Conservation (phyloP, 345 rosid genomes). For the Nasturtium officinale region DNA sequence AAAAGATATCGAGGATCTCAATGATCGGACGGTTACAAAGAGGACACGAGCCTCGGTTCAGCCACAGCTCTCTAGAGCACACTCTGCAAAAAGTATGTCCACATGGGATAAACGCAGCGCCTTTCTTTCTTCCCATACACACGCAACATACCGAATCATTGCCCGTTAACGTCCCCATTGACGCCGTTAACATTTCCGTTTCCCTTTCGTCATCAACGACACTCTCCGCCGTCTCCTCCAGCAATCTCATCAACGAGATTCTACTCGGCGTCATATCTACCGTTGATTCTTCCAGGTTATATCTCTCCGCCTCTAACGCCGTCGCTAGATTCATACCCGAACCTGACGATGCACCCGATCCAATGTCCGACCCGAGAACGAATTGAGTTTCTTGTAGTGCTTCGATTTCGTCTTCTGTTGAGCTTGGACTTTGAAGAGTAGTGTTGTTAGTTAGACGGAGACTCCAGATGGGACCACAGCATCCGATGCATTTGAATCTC, state of each 20-base stretch:
- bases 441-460: constrained; percentile 44
- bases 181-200: constrained; percentile 34
- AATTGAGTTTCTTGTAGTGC: constrained; percentile 21
- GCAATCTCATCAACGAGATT: constrained; percentile 76
- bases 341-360: neutral
- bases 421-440: constrained; percentile 36
- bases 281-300: constrained; percentile 44
- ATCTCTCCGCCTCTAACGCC: constrained; percentile 84
- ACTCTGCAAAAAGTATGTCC: constrained; percentile 83
- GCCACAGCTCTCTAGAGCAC: constrained; percentile 72
- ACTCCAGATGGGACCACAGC: constrained; percentile 73
- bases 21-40: constrained; percentile 72
- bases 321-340: constrained; percentile 83
- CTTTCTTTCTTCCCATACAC: constrained; percentile 71
- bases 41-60: constrained; percentile 74
- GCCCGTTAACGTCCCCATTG: constrained; percentile 37
- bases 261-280: constrained; percentile 54
- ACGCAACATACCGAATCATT: constrained; percentile 74
- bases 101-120: constrained; percentile 83
- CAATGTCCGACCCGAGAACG: constrained; percentile 26
- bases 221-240: constrained; percentile 63
- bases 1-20: constrained; percentile 70
- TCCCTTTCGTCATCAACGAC: constrained; percentile 36
- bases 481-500: constrained; percentile 62
- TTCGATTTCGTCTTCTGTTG: constrained; percentile 42